Conservation (phyloP, 257 asterid species). For the Nicotiana benthamiana region DNA sequence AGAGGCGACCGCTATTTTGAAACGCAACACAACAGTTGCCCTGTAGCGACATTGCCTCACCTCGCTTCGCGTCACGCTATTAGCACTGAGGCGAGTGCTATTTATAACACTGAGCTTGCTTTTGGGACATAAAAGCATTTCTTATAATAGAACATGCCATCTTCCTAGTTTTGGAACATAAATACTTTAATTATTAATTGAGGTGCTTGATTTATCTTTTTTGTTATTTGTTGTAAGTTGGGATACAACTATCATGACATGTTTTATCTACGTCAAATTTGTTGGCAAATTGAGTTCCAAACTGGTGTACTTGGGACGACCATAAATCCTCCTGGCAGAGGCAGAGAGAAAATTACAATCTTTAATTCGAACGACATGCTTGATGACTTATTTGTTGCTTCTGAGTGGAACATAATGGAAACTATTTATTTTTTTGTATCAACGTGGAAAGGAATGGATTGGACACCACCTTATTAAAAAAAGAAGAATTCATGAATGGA, state of each 20-base stretch:
- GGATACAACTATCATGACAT: not conserved
- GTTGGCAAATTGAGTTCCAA: not conserved
- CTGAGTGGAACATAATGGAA: not conserved
- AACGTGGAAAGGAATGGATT: not conserved
- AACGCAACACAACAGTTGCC: too few species aligned
- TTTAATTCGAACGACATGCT: not conserved
- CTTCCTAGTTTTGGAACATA: slow-evolving; percentile 2
- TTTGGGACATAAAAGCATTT: not conserved
- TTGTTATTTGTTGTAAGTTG: not conserved
- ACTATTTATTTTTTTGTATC: not conserved
- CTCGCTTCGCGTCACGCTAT: too few species aligned
- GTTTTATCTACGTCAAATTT: not conserved
- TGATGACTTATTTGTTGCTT: not conserved
- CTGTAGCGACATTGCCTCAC: too few species aligned
- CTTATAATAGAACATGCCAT: too few species aligned
- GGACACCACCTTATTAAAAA: not conserved
- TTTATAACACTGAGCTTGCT: not conserved
- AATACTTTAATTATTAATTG: not conserved
- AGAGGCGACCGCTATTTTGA: too few species aligned
- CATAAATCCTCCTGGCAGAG: not conserved
- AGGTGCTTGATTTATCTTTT: not conserved
- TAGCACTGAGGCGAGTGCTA: too few species aligned
- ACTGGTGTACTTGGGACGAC: not conserved
- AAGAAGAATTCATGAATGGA: not conserved
- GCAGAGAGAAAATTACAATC: not conserved